Evolutionary conservation across 2,329 filamentous ascomycete species (phyloP).

Genomic region (Colletotrichum endophyticum): DNA sequence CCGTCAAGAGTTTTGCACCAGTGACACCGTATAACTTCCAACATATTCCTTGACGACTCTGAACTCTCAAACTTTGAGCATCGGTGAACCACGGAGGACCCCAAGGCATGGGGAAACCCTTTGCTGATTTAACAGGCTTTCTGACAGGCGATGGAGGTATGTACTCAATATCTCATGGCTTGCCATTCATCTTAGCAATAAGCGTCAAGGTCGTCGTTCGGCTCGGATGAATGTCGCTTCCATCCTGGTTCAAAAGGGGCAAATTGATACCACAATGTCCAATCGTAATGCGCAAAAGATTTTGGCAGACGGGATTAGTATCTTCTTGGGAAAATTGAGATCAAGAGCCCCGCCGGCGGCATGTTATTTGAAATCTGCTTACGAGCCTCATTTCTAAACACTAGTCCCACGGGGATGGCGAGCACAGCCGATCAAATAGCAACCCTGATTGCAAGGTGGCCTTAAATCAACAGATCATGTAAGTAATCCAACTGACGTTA

Average conservation of each 20-base stretch:
- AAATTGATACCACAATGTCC: background rate
- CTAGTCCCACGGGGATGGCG: background rate
- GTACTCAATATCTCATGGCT: rapidly evolving
- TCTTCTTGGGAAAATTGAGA: background rate
- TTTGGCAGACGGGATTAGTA: background rate
- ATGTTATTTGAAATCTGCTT: background rate
- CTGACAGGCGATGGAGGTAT: rapidly evolving
- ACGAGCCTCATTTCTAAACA: background rate
- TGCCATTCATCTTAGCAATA: too few relatives aligned
- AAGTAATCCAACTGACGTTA: rapidly evolving
- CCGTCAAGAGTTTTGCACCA: too few relatives aligned
- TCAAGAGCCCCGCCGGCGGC: too few relatives aligned
- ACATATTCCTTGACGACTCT: rapidly evolving
- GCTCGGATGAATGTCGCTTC: background rate
- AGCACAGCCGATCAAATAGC: too few relatives aligned
- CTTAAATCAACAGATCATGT: too few relatives aligned
- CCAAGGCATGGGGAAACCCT: too few relatives aligned
- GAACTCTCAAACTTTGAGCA: background rate
- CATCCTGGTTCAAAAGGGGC: background rate
- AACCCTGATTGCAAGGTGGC: too few relatives aligned
- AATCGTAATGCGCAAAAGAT: background rate
- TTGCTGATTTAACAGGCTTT: too few relatives aligned
- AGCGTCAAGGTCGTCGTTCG: rapidly evolving
- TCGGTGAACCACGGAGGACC: too few relatives aligned
- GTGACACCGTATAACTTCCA: too few relatives aligned